These are phyloP conservation scores for Tulasnella sp. DNA, from an alignment of 768 basidiomycete genomes.

Conservation along the genomic window DNA sequence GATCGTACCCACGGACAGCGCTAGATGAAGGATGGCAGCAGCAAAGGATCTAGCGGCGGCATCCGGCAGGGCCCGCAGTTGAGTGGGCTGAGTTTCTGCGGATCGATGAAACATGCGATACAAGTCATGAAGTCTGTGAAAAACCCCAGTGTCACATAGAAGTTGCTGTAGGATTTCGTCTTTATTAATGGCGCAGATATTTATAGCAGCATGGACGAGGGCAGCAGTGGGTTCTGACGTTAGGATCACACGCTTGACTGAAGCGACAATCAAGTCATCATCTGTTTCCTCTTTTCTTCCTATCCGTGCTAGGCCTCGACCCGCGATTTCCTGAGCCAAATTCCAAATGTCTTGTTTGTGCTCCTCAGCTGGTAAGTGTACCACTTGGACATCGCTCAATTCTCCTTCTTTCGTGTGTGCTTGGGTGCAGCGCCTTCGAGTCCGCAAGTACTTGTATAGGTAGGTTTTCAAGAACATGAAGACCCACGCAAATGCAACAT, in stretches of 20 bases:
- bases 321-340: background rate
- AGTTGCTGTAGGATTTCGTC: background rate
- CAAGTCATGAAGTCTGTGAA: background rate
- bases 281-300: background rate
- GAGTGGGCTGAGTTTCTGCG: background rate
- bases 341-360: too few relatives aligned
- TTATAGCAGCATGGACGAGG: background rate
- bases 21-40: background rate
- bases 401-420: too few relatives aligned
- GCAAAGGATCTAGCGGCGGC: background rate
- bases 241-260: background rate
- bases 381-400: too few relatives aligned
- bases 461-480: background rate
- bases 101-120: too few relatives aligned
- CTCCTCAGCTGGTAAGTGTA: too few relatives aligned
- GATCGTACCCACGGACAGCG: background rate
- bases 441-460: too few relatives aligned
- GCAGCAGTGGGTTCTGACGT: background rate
- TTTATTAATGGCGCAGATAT: background rate
- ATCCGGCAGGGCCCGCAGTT: background rate
- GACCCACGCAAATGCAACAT: background rate
- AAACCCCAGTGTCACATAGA: background rate
- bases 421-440: too few relatives aligned
- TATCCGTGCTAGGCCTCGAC: background rate
- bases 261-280: background rate